phyloP scores from a whole-genome alignment of 2,329 filamentous ascomycete genomes.

The Aureobasidium subglaciale region DNA sequence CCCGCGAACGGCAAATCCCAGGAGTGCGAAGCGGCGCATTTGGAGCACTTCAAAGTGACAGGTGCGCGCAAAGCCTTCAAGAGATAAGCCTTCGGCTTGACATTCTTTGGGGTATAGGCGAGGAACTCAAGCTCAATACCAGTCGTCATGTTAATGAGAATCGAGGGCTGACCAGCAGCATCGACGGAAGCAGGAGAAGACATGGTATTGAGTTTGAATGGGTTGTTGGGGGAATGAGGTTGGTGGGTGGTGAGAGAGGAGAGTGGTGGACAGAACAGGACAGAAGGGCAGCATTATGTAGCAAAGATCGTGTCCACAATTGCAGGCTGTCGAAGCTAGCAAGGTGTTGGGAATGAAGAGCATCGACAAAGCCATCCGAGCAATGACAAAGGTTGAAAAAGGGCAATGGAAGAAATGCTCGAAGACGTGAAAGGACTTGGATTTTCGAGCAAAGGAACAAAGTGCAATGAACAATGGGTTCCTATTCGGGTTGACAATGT shows the following conservation, averaged over 20 bases:
- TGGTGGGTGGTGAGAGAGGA: neutral
- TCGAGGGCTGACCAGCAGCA: conserved; percentile 2
- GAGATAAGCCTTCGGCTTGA: neutral
- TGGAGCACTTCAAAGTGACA: neutral
- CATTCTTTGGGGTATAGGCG: neutral
- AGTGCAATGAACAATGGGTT: neutral
- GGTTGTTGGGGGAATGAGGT: neutral
- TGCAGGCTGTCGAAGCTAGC: neutral
- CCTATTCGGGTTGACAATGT: too few species aligned
- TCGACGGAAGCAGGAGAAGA: neutral
- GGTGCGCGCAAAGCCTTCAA: neutral
- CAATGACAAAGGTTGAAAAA: neutral
- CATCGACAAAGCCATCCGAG: neutral
- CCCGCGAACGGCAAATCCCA: neutral
- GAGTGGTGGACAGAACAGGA: neutral
- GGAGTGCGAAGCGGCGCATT: neutral
- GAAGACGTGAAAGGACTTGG: too few species aligned
- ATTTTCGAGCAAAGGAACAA: neutral
- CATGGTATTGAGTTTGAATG: neutral
- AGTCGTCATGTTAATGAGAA: neutral
- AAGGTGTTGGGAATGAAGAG: neutral
- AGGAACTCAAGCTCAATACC: neutral
- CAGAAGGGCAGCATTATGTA: neutral
- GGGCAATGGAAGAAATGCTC: neutral
- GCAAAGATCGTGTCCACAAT: too few species aligned